These are phyloP conservation scores for Lichtheimia ramosa DNA, from an alignment of 371 early-diverging fungal genomes.

Conservation along the genomic window DNA sequence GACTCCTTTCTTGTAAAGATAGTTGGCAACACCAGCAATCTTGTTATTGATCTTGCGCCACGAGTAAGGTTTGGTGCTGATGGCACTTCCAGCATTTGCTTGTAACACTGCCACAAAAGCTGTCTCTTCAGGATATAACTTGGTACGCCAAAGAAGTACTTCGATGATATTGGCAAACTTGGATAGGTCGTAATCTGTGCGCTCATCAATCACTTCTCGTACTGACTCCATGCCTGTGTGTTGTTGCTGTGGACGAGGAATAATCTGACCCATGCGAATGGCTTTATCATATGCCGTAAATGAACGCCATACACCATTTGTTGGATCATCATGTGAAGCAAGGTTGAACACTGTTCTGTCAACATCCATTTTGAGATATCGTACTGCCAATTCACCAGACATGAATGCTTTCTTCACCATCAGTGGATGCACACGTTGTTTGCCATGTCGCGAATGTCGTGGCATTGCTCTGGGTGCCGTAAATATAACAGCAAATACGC, in stretches of 20 bases:
- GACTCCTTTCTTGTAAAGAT: slow-evolving; percentile 58
- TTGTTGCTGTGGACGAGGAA: slow-evolving; percentile 59
- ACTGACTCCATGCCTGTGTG: slow-evolving; percentile 75
- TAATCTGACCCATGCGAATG: slow-evolving; percentile 21
- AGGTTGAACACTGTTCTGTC: slow-evolving; percentile 57
- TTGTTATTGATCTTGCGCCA: slow-evolving; percentile 73
- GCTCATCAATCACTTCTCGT: slow-evolving; percentile 64
- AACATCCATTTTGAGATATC: slow-evolving; percentile 52
- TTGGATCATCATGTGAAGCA: slow-evolving; percentile 40
- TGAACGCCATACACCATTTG: slow-evolving; percentile 49
- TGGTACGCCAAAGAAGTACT: slow-evolving; percentile 71
- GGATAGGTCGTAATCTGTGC: slow-evolving; percentile 67
- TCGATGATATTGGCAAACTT: slow-evolving; percentile 68
- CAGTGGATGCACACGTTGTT: slow-evolving; percentile 62
- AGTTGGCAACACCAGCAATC: slow-evolving; percentile 65
- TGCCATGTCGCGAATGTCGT: slow-evolving; percentile 70
- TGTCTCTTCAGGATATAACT: slow-evolving; percentile 62
- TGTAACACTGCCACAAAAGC: slow-evolving; percentile 62
- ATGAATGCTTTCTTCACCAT: slow-evolving; percentile 68
- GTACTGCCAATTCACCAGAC: slow-evolving; percentile 52
- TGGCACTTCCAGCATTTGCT: slow-evolving; percentile 8
- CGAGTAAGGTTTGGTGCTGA: slow-evolving; percentile 62
- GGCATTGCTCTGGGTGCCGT: slow-evolving; percentile 65
- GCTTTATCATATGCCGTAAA: slow-evolving; percentile 34
- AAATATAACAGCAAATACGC: slow-evolving; percentile 60